phyloP scores from a whole-genome alignment of 1,139 yeast genomes.

The Yamadazyma songkhlaensis region DNA sequence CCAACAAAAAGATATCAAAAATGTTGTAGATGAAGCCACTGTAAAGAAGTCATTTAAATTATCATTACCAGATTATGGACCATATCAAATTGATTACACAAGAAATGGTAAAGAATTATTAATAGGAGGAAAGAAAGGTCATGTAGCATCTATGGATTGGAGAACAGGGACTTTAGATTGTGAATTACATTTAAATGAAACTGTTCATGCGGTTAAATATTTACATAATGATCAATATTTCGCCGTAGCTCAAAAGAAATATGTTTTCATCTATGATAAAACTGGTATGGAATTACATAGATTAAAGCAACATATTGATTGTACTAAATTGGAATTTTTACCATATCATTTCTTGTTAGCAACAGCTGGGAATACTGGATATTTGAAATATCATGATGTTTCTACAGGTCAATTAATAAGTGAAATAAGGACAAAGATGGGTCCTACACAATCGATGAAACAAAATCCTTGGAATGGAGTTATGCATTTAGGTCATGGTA shows the following conservation, averaged over 20 bases:
- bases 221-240: conserved; percentile 89
- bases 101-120: conserved; percentile 84
- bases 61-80: conserved; percentile 76
- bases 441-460: conserved; percentile 84
- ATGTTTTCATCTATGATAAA: conserved; percentile 88
- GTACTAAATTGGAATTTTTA: conserved; percentile 76
- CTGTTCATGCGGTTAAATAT: conserved; percentile 86
- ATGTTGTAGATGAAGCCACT: conserved; percentile 77
- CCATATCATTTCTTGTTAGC: conserved; percentile 90
- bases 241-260: conserved; percentile 96
- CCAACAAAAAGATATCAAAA: conserved; percentile 72
- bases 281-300: conserved; percentile 91
- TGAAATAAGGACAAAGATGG: conserved; percentile 82
- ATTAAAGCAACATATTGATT: conserved; percentile 85
- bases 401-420: conserved; percentile 86
- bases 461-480: conserved; percentile 97
- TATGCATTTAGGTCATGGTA: conserved; percentile 88
- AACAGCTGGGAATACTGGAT: conserved; percentile 87
- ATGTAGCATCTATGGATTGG: conserved; percentile 96
- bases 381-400: conserved; percentile 88
- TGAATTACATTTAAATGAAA: conserved; percentile 83
- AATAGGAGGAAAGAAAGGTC: conserved; percentile 89
- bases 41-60: conserved; percentile 74
- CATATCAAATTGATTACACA: conserved; percentile 77
- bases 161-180: conserved; percentile 77